Base-by-base conservation (phyloP, 371 early-diverging fungal species). In the Apophysomyces elegans region DNA sequence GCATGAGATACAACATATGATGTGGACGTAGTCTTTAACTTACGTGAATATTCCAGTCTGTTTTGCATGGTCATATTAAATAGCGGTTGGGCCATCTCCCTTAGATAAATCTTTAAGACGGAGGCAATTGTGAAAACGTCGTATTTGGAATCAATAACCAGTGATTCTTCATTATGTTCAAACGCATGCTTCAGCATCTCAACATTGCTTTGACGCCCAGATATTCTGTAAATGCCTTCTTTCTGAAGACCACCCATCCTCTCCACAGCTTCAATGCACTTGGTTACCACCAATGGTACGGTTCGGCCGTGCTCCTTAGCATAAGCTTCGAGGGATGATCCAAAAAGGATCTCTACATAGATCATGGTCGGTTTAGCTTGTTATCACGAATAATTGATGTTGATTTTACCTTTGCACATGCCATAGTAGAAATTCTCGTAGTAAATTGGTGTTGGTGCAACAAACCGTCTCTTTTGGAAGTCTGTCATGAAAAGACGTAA, bases 141-240 rank as follows among this genome's bases (percentile, higher is more conserved):
- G 41, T 71, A 84, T 41, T 74, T 74, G 14, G 61, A 60, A 8
- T 77, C 80, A 13, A 85, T 56, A 35, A 82, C 72, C 0, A 80
- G 71, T 13, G 70, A 66, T 9, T 79, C 75, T 68, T 84, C 86
- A 54, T 87, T 83, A 36, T 72, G 56, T 60, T 91, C 91, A 61
- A 88, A 82, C 16, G 72, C 68, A 47, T 75, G 71, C 56, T 78
- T 84, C 32, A 90, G 71, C 26, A 80, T 76, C 60, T 79, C 77
- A 6, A 87, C 77, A 61, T 86, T 88, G 21, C 80, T 77, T 59
- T 87, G 86, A 35, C 87, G 76, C 18, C 90, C 91, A 1, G 87
- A 84, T 2, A 91, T 74, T n/a, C 91, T 75, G 66, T 91, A 91
- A 46, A 91, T 85, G 11, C 91, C 91, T 70, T 91, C 91, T 39